Evolutionary conservation across 2,329 filamentous ascomycete genomes (phyloP), one percentile per base, ranked within the genome.

Genomic region (Pseudogymnoascus sp.): DNA sequence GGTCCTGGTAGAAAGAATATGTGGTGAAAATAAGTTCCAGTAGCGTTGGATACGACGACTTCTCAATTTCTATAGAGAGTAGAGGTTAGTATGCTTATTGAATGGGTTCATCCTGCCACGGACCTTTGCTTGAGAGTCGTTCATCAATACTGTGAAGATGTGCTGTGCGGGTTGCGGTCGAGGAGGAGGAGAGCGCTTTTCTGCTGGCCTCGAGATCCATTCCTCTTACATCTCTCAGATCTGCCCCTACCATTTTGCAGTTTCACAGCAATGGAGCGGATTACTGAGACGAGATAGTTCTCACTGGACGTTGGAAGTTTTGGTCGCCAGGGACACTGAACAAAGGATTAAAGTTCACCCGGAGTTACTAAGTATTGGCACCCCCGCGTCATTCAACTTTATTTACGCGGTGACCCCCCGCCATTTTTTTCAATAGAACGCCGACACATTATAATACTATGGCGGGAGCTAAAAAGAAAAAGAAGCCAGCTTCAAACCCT

Each of bases 401-500:
- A 54, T 54, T 54, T 54, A 54, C 47, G 47, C 15, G 47, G 47
- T 54, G 47, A 54, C 17, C 47, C 47, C 47, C 47, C 47, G 47
- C 47, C 47, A 54, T 54, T 54, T 54, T 54, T 54, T 54, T 54
- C 47, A 33, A 33, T 54, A 54, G 29, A 54, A 33, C 47, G 47
- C 47, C 47, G 26, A 54, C 47, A 33, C 31, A 54, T 54, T 33
- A 54, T 54, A 54, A 54, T 33, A 54, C 47, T 54, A 54, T 54
- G 47, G 17, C 88, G 62, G 80, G 79, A 44, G 75, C 77, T 63
- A 86, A 80, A 71, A 89, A 90, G 75, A 96, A 96, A 78, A 96
- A 97, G 80, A 97, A 97, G 82, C 82, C 89, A 61, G 84, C 84
- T 26, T 84, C 87, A 33, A 97, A 97, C 74, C 90, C 92, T 63